Conservation (phyloP, 2,329 filamentous ascomycete genomes). For the Exophiala sp. region DNA sequence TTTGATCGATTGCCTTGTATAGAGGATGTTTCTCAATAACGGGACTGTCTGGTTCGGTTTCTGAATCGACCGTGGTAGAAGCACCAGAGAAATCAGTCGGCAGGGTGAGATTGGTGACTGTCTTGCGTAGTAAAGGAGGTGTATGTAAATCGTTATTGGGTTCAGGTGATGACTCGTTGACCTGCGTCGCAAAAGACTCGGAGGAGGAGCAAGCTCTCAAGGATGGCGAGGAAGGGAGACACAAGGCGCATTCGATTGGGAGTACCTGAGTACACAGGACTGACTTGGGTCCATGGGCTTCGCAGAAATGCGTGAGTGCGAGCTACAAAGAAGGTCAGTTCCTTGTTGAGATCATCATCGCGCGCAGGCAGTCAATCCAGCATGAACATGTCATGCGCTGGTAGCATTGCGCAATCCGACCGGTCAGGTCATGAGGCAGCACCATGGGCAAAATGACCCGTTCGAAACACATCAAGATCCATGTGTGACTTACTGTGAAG, state of each 20-base stretch:
- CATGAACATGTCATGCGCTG: conserved; percentile 2
- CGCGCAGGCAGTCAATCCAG: neutral
- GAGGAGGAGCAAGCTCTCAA: conserved; percentile 41
- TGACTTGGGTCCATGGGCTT: conserved; percentile 60
- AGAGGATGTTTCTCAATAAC: conserved; percentile 51
- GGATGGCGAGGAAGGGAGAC: conserved; percentile 40
- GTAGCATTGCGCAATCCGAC: conserved; percentile 21
- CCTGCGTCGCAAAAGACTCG: conserved; percentile 21
- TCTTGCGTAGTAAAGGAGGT: conserved; percentile 20
- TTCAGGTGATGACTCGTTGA: conserved; percentile 17
- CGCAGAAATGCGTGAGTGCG: conserved; percentile 61
- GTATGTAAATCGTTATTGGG: conserved; percentile 5
- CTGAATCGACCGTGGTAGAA: conserved; percentile 28
- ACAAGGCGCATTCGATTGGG: conserved; percentile 53
- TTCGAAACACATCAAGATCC: neutral
- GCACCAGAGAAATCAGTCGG: conserved; percentile 32
- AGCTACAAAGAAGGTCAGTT: conserved; percentile 41
- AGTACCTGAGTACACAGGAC: conserved; percentile 60
- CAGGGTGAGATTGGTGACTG: conserved; percentile 25
- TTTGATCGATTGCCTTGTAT: conserved; percentile 34
- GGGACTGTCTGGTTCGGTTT: conserved; percentile 25
- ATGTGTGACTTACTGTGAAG: conserved; percentile 18
- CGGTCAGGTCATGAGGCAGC: neutral
- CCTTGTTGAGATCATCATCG: neutral
- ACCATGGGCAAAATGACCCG: neutral